Evolutionary conservation across 2,329 filamentous ascomycete species (phyloP).

Genomic region (Botryotinia calthae): DNA sequence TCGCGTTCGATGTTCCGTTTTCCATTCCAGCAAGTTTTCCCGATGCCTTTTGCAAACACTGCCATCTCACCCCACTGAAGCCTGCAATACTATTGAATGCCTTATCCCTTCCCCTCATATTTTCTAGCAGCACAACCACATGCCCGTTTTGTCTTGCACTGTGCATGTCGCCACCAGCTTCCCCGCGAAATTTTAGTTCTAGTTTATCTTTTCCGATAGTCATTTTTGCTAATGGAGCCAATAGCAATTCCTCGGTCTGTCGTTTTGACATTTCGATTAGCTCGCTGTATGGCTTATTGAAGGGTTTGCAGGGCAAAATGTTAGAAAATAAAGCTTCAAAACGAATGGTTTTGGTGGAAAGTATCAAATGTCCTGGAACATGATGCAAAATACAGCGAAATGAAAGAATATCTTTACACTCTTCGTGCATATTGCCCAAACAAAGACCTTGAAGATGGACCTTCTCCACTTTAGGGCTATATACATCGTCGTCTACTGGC

Average conservation of each 20-base stretch:
- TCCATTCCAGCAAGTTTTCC: not conserved
- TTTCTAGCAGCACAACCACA: constrained; percentile 28
- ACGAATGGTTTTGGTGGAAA: constrained; percentile 22
- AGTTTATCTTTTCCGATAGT: constrained; percentile 26
- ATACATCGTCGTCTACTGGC: not conserved
- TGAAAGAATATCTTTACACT: constrained; percentile 22
- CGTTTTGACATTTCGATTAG: constrained; percentile 30
- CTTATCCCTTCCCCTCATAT: constrained; percentile 38
- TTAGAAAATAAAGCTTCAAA: constrained; percentile 22
- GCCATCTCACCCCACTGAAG: constrained; percentile 40
- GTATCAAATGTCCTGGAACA: constrained; percentile 23
- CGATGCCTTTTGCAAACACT: constrained; percentile 33
- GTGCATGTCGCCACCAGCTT: not conserved
- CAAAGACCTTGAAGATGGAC: not conserved
- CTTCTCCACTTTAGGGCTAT: not conserved
- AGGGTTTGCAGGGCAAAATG: constrained; percentile 11
- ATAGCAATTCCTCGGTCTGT: constrained; percentile 19
- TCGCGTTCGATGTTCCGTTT: not conserved
- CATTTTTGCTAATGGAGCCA: constrained; percentile 23
- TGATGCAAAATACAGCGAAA: constrained; percentile 25
- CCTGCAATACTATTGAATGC: constrained; percentile 41
- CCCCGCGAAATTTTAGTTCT: constrained; percentile 24
- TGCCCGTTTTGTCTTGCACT: constrained; percentile 22
- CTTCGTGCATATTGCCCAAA: not conserved
- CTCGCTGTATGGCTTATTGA: constrained; percentile 21